These are phyloP conservation scores for Capsicum rhomboideum DNA, from an alignment of 257 asterid genomes.

Conservation along the genomic window DNA sequence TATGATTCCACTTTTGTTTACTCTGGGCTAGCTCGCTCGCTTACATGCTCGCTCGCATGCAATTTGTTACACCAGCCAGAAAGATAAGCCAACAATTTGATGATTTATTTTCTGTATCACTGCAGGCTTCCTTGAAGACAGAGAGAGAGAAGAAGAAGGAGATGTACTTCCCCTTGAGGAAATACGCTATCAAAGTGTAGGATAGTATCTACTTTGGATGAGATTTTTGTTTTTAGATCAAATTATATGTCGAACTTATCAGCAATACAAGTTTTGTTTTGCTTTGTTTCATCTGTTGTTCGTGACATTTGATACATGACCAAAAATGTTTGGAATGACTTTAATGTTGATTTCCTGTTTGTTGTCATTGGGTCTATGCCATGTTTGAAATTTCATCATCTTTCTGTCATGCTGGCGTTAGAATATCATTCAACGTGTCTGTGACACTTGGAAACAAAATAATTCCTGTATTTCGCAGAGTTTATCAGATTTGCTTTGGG, in stretches of 20 bases:
- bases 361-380: background rate
- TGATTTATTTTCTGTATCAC: background rate
- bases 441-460: background rate
- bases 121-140: constrained; percentile 28
- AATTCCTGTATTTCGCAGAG: too few species aligned
- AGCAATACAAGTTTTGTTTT: constrained; percentile 2
- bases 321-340: background rate
- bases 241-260: background rate
- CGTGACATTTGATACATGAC: background rate
- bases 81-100: background rate
- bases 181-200: constrained; percentile 32
- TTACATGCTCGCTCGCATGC: background rate
- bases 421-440: background rate
- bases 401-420: background rate
- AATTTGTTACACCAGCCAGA: background rate
- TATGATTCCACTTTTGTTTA: background rate
- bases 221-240: background rate
- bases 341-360: background rate
- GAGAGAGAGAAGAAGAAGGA: constrained; percentile 30
- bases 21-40: background rate
- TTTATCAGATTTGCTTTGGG: too few species aligned
- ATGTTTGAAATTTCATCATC: too few species aligned
- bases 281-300: background rate
- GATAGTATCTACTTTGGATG: background rate
- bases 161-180: constrained; percentile 27